Percentiles rank a stretch among this genome's conserved stretches.
Evolutionary conservation across 2,329 filamentous ascomycete species (phyloP).

Genomic region (Trichocomaceae sp.): DNA sequence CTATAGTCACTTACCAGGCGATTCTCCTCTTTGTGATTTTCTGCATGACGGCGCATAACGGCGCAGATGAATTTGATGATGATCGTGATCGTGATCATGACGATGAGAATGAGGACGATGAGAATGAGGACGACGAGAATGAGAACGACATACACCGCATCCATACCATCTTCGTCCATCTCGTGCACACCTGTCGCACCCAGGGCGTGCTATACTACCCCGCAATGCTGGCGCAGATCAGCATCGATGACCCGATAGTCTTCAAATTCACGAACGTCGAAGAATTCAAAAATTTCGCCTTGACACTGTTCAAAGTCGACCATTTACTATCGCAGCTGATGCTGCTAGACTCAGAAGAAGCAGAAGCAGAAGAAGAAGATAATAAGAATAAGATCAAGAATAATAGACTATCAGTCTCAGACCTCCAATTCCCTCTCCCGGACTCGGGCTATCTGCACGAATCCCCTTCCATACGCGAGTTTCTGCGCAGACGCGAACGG

Average conservation of each 20-base stretch:
- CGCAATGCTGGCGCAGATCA: conserved; percentile 19
- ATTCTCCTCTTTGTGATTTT: conserved; percentile 28
- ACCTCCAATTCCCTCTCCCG: conserved; percentile 18
- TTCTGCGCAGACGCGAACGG: conserved; percentile 11
- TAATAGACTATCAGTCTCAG: conserved; percentile 10
- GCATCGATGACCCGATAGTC: conserved; percentile 9
- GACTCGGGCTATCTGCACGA: conserved; percentile 13
- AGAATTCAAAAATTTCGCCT: conserved; percentile 25
- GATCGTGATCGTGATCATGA: too few species aligned
- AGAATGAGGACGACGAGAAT: neutral
- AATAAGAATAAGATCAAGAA: neutral
- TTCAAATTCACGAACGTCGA: conserved; percentile 23
- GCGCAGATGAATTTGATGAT: neutral
- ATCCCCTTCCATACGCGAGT: conserved; percentile 10
- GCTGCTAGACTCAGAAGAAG: neutral
- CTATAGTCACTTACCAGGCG: conserved; percentile 28
- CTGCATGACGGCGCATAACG: conserved; percentile 13
- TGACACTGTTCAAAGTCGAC: conserved; percentile 23
- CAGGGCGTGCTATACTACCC: conserved; percentile 26
- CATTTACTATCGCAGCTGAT: conserved; percentile 2
- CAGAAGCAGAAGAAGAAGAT: neutral
- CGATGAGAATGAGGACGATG: too few species aligned
- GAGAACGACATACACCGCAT: conserved; percentile 9
- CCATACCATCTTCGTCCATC: conserved; percentile 16
- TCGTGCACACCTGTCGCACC: conserved; percentile 23